Percentiles rank a stretch among this genome's conserved stretches.
These are phyloP conservation scores for Thraustochytrium striatum DNA, from an alignment of 352 stramenopile species.

Conservation along the genomic window DNA sequence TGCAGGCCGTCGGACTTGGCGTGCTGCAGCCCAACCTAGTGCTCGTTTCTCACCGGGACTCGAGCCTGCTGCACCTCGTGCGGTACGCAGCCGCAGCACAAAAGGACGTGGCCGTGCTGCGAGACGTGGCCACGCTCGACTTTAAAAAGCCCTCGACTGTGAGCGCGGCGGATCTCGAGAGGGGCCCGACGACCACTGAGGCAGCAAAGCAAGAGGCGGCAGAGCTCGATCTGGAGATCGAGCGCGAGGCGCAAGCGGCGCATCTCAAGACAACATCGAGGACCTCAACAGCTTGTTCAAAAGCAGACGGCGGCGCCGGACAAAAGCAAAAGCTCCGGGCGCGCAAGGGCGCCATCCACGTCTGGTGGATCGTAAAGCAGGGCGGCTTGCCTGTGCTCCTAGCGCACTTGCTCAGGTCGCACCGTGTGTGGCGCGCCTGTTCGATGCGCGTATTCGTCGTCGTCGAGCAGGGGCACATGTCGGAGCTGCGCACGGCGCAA, in stretches of 20 bases:
- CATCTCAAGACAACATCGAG: constrained; percentile 29
- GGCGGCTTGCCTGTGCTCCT: constrained; percentile 51
- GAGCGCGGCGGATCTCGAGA: constrained; percentile 36
- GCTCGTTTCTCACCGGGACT: background rate
- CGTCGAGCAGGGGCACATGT: constrained; percentile 42
- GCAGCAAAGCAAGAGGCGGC: constrained; percentile 27
- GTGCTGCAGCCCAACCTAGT: constrained; percentile 13
- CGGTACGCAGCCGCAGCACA: background rate
- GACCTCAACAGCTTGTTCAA: constrained; percentile 47
- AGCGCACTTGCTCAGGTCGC: constrained; percentile 41
- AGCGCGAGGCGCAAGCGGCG: background rate
- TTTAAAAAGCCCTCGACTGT: constrained; percentile 10
- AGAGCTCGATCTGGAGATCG: background rate
- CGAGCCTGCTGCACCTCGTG: constrained; percentile 20
- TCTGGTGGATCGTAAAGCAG: constrained; percentile 53
- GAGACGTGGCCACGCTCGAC: background rate
- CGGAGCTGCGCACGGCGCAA: constrained; percentile 19
- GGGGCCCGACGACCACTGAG: constrained; percentile 37
- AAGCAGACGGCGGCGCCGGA: constrained; percentile 7
- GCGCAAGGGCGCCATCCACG: constrained; percentile 45
- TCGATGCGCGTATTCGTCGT: constrained; percentile 48
- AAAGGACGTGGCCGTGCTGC: constrained; percentile 17
- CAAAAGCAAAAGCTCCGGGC: constrained; percentile 9
- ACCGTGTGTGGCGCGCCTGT: constrained; percentile 50
- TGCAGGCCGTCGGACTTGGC: constrained; percentile 47